Base-by-base conservation (phyloP, 805 yeast genomes). In the baker's yeast (Saccharomyces cerevisiae) region DNA sequence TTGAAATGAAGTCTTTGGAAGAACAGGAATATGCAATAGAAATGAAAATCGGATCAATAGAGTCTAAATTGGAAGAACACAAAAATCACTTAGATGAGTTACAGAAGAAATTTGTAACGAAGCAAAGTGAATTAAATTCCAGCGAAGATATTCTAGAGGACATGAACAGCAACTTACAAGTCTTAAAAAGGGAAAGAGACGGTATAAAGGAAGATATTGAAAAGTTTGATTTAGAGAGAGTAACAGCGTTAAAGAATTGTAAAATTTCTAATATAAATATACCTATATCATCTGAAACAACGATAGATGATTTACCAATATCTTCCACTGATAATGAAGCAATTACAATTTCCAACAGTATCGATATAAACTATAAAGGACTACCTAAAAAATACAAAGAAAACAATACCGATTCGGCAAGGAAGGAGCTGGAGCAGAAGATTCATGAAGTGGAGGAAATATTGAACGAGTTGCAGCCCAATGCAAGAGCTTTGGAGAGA, bases 401-500 rank as follows among this genome's bases (percentile, higher is more conserved):
- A 55, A 64, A 66, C 26, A 55, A 60, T 57, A 60, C 66, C 28
- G 66, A 61, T 5, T 55, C 63, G 2, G 61, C 71, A 21, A 66
- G 66, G 29, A 54, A 61, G 26, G 73, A 74, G 9, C 73, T 75
- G 55, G 76, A 70, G 11, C 66, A 64, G 1, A 72, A 71, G 47
- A 74, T 81, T 8, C 64, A 65, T n/a, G 71, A 65, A 2, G 57
- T 70, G 9, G 65, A 69, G 30, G 72, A 71, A 52, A 67, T 63
- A 48, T 56, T 73, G 51, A 61, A 67, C 49, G 49, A 61, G 53
- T 50, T 89, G 62, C 82, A 88, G 31, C 96, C 97, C n/a, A 89
- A 89, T 67, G 75, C 82, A 41, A 86, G 85, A 59, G 96, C 97
- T 0, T 72, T 79, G 30, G 95, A 87, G 51, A 77, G 96, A 61